Conservation (phyloP, 306 rosid genomes). For the Betula pendula region DNA sequence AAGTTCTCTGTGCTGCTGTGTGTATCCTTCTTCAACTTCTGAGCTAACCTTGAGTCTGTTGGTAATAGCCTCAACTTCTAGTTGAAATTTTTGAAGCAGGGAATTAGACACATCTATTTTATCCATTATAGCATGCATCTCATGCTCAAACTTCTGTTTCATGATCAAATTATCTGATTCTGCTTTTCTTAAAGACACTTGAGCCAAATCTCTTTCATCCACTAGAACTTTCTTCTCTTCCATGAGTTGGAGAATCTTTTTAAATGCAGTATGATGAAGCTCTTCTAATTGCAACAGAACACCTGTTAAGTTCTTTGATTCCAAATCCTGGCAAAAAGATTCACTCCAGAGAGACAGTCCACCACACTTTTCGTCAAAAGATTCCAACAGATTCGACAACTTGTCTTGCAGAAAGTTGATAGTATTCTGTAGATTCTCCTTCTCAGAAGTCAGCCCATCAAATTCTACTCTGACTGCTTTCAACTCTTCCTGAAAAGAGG, state of each 20-base stretch:
- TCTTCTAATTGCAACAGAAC: slow-evolving; percentile 59
- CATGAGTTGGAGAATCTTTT: slow-evolving; percentile 54
- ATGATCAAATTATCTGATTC: slow-evolving; percentile 56
- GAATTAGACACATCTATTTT: slow-evolving; percentile 53
- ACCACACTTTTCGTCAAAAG: slow-evolving; percentile 38
- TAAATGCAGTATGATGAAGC: slow-evolving; percentile 54
- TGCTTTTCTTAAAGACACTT: slow-evolving; percentile 47
- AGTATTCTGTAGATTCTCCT: slow-evolving; percentile 60
- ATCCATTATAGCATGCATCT: slow-evolving; percentile 41
- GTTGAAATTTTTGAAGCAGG: slow-evolving; percentile 67
- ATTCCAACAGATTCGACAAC: slow-evolving; percentile 59
- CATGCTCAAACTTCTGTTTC: slow-evolving; percentile 61
- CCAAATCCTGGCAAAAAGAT: slow-evolving; percentile 44
- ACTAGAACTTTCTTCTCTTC: slow-evolving; percentile 61
- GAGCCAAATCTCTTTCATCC: slow-evolving; percentile 57
- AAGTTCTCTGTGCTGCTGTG: slow-evolving; percentile 58
- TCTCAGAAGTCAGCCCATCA: slow-evolving; percentile 52
- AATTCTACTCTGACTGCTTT: slow-evolving; percentile 48
- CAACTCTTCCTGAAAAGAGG: slow-evolving; percentile 65
- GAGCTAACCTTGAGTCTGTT: slow-evolving; percentile 47
- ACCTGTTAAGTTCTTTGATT: slow-evolving; percentile 48
- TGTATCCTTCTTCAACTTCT: slow-evolving; percentile 60
- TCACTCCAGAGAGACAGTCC: slow-evolving; percentile 42
- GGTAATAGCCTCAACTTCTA: slow-evolving; percentile 61
- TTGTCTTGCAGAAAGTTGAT: slow-evolving; percentile 42